These are phyloP conservation scores for Pseudonectria foliicola DNA, from an alignment of 2,329 filamentous ascomycete genomes.

Conservation along the genomic window DNA sequence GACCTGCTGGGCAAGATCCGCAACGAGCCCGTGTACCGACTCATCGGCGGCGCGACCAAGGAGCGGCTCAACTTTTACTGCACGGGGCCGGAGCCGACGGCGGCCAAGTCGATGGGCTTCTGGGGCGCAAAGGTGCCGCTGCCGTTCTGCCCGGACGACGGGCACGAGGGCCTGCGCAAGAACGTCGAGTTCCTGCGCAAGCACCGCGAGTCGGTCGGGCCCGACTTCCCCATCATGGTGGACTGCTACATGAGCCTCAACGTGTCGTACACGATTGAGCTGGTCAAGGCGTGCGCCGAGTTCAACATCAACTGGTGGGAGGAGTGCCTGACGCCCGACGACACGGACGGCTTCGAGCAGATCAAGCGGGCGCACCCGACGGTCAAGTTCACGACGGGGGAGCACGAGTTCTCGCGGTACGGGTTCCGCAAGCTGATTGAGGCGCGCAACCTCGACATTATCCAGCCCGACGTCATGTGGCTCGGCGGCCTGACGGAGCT, in stretches of 20 bases:
- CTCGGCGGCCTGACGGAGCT: constrained; percentile 88
- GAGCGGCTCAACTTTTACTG: constrained; percentile 87
- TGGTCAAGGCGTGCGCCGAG: constrained; percentile 75
- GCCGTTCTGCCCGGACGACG: constrained; percentile 84
- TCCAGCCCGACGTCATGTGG: constrained; percentile 98
- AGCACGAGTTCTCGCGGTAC: constrained; percentile 92
- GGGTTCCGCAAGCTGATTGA: constrained; percentile 93
- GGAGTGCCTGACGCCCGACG: constrained; percentile 85
- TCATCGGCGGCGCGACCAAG: constrained; percentile 86
- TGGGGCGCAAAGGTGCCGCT: constrained; percentile 85
- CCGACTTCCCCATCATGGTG: constrained; percentile 88
- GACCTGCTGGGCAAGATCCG: constrained; percentile 86
- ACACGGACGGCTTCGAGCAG: constrained; percentile 82
- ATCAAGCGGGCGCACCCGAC: constrained; percentile 87
- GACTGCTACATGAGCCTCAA: constrained; percentile 98
- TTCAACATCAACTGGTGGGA: constrained; percentile 97
- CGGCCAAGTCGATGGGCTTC: constrained; percentile 82
- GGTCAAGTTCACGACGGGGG: constrained; percentile 89
- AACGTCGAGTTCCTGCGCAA: constrained; percentile 84
- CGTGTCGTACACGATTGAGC: constrained; percentile 85
- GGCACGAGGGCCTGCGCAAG: constrained; percentile 71
- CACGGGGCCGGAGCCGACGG: constrained; percentile 76
- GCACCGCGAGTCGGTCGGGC: constrained; percentile 76
- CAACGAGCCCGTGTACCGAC: constrained; percentile 87
- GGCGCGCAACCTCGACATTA: constrained; percentile 84